phyloP scores from a whole-genome alignment of 768 basidiomycete genomes.

The Tulasnella sp. region DNA sequence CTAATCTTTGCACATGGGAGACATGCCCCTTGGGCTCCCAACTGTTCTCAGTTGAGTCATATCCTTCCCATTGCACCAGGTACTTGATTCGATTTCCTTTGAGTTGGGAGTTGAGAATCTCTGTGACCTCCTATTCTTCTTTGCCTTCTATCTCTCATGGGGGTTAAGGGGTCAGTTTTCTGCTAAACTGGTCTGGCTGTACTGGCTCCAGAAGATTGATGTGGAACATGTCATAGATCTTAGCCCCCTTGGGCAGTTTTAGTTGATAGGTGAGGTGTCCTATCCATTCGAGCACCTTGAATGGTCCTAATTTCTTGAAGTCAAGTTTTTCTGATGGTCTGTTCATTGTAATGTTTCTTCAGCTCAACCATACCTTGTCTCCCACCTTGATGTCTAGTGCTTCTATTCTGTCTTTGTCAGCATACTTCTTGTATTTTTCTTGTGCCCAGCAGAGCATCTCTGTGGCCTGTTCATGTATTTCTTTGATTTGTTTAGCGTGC shows the following conservation, averaged over 20 bases:
- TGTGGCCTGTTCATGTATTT: neutral
- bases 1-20: too few relatives aligned
- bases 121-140: neutral
- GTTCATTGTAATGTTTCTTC: slow-evolving; percentile 1
- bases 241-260: neutral
- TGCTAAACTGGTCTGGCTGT: neutral
- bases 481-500: neutral
- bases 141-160: neutral
- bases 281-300: neutral
- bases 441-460: neutral
- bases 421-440: neutral
- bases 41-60: neutral
- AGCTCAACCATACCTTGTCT: too few relatives aligned
- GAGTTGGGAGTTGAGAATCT: neutral
- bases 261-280: neutral
- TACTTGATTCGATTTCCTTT: neutral
- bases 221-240: slow-evolving; percentile 5
- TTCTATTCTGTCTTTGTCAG: neutral
- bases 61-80: neutral
- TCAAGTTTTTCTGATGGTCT: slow-evolving; percentile 17
- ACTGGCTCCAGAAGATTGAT: neutral
- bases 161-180: neutral
- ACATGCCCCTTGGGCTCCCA: neutral
- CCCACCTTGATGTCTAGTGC: too few relatives aligned
- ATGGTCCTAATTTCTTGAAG: slow-evolving; percentile 11